phyloP scores from a whole-genome alignment of 495 filamentous ascomycete genomes.

The Echria macrotheca region DNA sequence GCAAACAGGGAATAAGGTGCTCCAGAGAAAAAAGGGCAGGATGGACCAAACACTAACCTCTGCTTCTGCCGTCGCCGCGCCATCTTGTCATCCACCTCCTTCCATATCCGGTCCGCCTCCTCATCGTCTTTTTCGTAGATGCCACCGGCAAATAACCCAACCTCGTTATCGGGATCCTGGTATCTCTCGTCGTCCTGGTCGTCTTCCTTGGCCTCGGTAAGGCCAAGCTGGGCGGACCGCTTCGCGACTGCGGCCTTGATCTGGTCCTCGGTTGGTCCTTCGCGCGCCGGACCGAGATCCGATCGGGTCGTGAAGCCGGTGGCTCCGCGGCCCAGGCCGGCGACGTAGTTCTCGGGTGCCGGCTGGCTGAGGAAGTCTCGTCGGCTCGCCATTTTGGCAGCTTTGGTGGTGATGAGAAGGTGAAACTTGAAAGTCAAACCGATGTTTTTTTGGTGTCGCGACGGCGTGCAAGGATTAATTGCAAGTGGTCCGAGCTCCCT shows the following conservation, averaged over 20 bases:
- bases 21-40: slow-evolving; percentile 13
- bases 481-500: too few relatives aligned
- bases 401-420: not conserved
- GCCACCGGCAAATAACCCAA: slow-evolving; percentile 88
- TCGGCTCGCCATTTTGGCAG: slow-evolving; percentile 58
- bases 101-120: slow-evolving; percentile 92
- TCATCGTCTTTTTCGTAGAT: slow-evolving; percentile 95
- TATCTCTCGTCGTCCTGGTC: slow-evolving; percentile 86
- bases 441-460: too few relatives aligned
- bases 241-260: slow-evolving; percentile 96
- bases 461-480: too few relatives aligned
- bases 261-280: slow-evolving; percentile 95
- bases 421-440: too few relatives aligned
- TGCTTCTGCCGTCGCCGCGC: slow-evolving; percentile 75
- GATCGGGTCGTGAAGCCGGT: slow-evolving; percentile 97
- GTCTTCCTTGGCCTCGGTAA: slow-evolving; percentile 69
- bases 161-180: slow-evolving; percentile 95
- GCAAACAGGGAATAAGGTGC: too few relatives aligned
- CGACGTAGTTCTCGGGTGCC: slow-evolving; percentile 97
- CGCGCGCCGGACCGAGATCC: slow-evolving; percentile 91
- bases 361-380: slow-evolving; percentile 88
- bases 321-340: slow-evolving; percentile 92
- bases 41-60: slow-evolving; percentile 66
- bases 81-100: slow-evolving; percentile 94
- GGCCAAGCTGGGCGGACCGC: slow-evolving; percentile 76